Evolutionary conservation across 2,329 filamentous ascomycete species (phyloP).

Genomic region (Xenoacremonium recifei): DNA sequence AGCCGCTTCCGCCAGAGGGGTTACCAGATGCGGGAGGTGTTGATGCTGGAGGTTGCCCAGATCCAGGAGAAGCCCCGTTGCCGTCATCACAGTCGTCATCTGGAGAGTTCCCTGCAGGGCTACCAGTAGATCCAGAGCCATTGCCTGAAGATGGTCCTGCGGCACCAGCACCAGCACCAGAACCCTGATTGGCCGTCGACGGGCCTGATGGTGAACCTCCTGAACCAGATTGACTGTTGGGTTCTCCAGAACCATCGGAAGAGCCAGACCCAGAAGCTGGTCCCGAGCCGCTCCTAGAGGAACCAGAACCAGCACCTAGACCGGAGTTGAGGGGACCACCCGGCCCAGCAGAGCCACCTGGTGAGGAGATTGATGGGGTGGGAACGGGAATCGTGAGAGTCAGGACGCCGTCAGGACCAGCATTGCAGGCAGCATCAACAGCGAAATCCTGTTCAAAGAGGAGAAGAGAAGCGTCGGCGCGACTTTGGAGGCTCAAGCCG

Average conservation of each 20-base stretch:
- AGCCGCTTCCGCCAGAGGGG: background rate
- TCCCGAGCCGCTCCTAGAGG: background rate
- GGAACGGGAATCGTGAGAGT: constrained; percentile 25
- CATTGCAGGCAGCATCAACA: constrained; percentile 26
- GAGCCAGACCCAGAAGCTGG: background rate
- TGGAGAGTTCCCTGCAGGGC: too few relatives aligned
- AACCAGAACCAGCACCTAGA: constrained; percentile 1
- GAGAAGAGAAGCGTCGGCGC: constrained; percentile 9
- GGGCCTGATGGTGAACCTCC: background rate
- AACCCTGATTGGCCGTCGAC: background rate
- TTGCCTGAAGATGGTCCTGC: background rate
- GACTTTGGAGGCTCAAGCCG: constrained; percentile 3
- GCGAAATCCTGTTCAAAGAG: constrained; percentile 21
- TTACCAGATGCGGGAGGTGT: background rate
- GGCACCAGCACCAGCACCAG: background rate
- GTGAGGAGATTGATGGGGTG: constrained; percentile 10
- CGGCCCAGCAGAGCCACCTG: background rate
- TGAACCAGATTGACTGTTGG: background rate
- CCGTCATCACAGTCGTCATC: too few relatives aligned
- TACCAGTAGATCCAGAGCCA: too few relatives aligned
- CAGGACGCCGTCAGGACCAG: constrained; percentile 31
- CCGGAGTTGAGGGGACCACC: background rate
- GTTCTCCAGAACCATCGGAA: background rate
- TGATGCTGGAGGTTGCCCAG: background rate
- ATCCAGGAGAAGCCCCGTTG: background rate